These are phyloP conservation scores for Colletotrichum orchidophilum DNA, from an alignment of 2,329 filamentous ascomycete genomes.

Conservation along the genomic window DNA sequence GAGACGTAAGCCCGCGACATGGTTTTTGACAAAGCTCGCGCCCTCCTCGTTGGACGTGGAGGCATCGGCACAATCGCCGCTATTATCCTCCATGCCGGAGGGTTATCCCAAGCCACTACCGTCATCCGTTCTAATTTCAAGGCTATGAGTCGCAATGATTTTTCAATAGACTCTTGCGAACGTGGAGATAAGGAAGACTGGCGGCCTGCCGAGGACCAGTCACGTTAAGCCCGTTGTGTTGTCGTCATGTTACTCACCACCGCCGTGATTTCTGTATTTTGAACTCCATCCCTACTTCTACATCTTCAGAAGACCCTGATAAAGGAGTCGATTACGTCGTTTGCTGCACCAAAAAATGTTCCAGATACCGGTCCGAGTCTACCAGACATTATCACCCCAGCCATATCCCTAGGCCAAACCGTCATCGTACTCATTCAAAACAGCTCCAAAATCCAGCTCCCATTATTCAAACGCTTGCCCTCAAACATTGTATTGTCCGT, in stretches of 20 bases:
- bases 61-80: slow-evolving; percentile 66
- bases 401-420: slow-evolving; percentile 59
- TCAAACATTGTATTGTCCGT: slow-evolving; percentile 61
- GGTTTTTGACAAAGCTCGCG: slow-evolving; percentile 42
- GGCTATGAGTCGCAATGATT: slow-evolving; percentile 56
- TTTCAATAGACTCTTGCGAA: slow-evolving; percentile 63
- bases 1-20: not conserved
- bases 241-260: no score
- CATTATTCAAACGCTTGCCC: slow-evolving; percentile 60
- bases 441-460: slow-evolving; percentile 70
- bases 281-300: slow-evolving; percentile 34
- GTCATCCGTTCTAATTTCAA: slow-evolving; percentile 66
- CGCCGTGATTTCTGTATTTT: not conserved
- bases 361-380: slow-evolving; percentile 61
- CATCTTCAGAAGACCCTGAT: not conserved
- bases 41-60: slow-evolving; percentile 64
- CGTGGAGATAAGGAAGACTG: slow-evolving; percentile 60
- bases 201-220: slow-evolving; percentile 54
- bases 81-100: slow-evolving; percentile 61
- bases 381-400: slow-evolving; percentile 58
- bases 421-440: slow-evolving; percentile 69
- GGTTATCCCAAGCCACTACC: slow-evolving; percentile 60
- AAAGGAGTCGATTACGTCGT: slow-evolving; percentile 64
- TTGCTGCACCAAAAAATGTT: slow-evolving; percentile 66
- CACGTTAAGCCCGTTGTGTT: not conserved